Percentiles rank a stretch among this genome's conserved stretches.
Conservation (phyloP, 805 yeast genomes). For the Kodamaea neixiangensis region DNA sequence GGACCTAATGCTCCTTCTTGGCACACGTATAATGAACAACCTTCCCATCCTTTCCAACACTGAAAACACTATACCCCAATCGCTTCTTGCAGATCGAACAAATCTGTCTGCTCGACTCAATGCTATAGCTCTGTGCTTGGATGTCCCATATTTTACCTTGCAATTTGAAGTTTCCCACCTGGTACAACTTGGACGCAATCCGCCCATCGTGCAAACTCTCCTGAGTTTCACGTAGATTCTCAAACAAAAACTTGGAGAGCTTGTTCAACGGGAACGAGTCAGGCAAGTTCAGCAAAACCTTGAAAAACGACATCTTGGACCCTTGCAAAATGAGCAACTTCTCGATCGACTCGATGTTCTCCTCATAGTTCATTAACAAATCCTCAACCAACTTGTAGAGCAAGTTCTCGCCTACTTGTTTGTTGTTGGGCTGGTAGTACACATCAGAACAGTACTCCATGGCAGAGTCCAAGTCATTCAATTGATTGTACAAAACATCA, state of each 20-base stretch:
- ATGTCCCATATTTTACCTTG: conserved; percentile 44
- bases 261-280: conserved; percentile 44
- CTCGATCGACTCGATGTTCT: conserved; percentile 38
- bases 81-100: conserved; percentile 63
- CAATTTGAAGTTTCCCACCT: conserved; percentile 52
- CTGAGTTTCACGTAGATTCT: conserved; percentile 44
- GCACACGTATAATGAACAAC: conserved; percentile 47
- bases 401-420: conserved; percentile 40
- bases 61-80: conserved; percentile 55
- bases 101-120: conserved; percentile 41
- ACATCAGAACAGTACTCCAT: conserved; percentile 59
- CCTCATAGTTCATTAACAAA: conserved; percentile 41
- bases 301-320: conserved; percentile 45
- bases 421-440: conserved; percentile 34
- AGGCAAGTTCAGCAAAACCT: conserved; percentile 56
- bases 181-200: conserved; percentile 50
- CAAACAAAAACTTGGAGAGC: conserved; percentile 46
- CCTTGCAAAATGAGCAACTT: conserved; percentile 47
- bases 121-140: conserved; percentile 35
- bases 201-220: conserved; percentile 40
- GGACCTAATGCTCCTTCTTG: not conserved
- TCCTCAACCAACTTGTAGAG: conserved; percentile 55
- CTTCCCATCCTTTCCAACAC: conserved; percentile 45
- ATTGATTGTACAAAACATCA: conserved; percentile 56
- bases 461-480: conserved; percentile 60